These are phyloP conservation scores for Exophiala bonariae DNA, from an alignment of 2,329 filamentous ascomycete genomes.

Conservation along the genomic window DNA sequence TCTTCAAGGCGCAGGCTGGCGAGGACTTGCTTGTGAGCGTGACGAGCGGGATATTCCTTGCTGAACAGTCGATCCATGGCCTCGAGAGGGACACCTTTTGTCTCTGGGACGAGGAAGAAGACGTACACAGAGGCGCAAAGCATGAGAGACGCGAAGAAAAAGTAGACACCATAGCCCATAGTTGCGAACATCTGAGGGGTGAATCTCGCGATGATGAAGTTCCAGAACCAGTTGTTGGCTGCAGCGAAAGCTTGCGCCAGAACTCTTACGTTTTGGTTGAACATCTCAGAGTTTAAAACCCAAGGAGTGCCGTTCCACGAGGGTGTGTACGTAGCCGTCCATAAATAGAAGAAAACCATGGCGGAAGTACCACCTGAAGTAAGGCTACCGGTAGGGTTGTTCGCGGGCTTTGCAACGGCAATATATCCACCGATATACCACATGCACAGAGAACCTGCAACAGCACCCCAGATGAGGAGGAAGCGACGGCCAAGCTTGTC, in stretches of 20 bases:
- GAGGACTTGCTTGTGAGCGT: slow-evolving; percentile 37
- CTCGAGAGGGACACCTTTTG: slow-evolving; percentile 65
- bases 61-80: slow-evolving; percentile 64
- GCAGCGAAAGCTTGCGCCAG: slow-evolving; percentile 72
- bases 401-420: slow-evolving; percentile 41
- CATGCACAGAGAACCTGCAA: slow-evolving; percentile 64
- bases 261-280: slow-evolving; percentile 67
- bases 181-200: slow-evolving; percentile 42
- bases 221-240: slow-evolving; percentile 69
- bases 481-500: slow-evolving; percentile 64
- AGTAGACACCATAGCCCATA: slow-evolving; percentile 63
- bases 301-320: slow-evolving; percentile 74
- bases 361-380: slow-evolving; percentile 57
- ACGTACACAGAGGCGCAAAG: slow-evolving; percentile 59
- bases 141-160: slow-evolving; percentile 68
- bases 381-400: slow-evolving; percentile 37
- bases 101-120: slow-evolving; percentile 65
- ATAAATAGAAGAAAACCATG: slow-evolving; percentile 70
- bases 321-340: slow-evolving; percentile 71
- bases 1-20: slow-evolving; percentile 37
- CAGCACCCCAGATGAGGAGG: slow-evolving; percentile 65
- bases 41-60: slow-evolving; percentile 36
- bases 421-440: slow-evolving; percentile 66
- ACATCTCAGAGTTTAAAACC: slow-evolving; percentile 66
- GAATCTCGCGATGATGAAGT: slow-evolving; percentile 21